Base-by-base conservation (phyloP, 345 rosid species). In the Rhizophora apiculata region DNA sequence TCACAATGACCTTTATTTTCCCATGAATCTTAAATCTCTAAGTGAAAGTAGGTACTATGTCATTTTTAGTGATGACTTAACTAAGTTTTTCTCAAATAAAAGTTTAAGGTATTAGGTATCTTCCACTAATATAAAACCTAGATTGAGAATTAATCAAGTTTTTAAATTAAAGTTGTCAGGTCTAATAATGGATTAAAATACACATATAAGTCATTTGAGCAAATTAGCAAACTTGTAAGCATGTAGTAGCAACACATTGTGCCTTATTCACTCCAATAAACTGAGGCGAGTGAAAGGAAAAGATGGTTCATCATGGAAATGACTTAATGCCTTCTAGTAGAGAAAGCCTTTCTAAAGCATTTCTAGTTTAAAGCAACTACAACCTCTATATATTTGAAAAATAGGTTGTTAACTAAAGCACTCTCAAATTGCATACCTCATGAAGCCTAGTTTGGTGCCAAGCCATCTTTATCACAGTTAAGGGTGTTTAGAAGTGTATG, bases 1-100 rank as follows among this genome's bases (percentile, higher is more conserved):
- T 49, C n/a, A 49, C n/a, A 49, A 0, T 49, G 3, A 75, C 16
- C 20, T 57, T 64, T 3, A 37, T 49, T 32, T 62, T 39, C 11
- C 63, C 8, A 53, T 53, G 48, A 49, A 16, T 4, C 43, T 26
- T 20, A 10, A 53, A 48, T 67, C 63, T 13, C 26, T 68, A 0
- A 62, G 34, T 51, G 64, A 49, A 1, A 68, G 30, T 24, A 34
- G 22, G 32, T 74, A 68, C 6, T 74, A 53, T 24, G 4, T 74
- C 3, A 20, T 31, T 1, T 62, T 68, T 7, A 74, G 39, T 19
- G 37, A 74, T 74, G 73, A 74, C 26, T 58, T 4, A 4, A 54
- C 59, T 1, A 43, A 43, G 4, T 16, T 43, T 21, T 64, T 24
- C 4, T 68, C 1, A 34, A 70, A 32, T 6, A 4, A 18, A 75